phyloP scores from a whole-genome alignment of 2,329 filamentous ascomycete species.

The Colletotrichum scovillei region DNA sequence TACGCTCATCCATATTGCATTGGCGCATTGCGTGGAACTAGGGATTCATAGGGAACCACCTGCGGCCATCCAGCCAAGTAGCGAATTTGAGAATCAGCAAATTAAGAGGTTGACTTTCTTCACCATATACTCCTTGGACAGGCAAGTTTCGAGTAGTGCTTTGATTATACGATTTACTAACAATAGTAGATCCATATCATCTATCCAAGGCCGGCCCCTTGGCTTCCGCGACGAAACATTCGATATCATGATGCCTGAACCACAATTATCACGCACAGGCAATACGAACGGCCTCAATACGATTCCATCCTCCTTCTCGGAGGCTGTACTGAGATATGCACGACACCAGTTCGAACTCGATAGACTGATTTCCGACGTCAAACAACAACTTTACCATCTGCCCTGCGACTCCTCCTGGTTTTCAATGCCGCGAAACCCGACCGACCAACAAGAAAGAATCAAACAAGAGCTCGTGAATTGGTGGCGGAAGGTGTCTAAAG shows the following conservation, averaged over 20 bases:
- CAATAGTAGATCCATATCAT: constrained; percentile 44
- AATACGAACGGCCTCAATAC: neutral
- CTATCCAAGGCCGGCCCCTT: constrained; percentile 51
- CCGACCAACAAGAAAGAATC: constrained; percentile 29
- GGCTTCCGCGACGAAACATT: constrained; percentile 51
- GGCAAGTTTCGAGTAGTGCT: constrained; percentile 36
- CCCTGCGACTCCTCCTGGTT: constrained; percentile 37
- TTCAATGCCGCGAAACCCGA: constrained; percentile 19
- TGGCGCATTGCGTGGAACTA: constrained; percentile 51
- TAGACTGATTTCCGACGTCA: constrained; percentile 40
- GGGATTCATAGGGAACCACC: constrained; percentile 49
- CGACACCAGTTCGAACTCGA: constrained; percentile 43
- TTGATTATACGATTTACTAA: neutral
- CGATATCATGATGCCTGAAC: constrained; percentile 42
- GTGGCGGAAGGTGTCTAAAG: constrained; percentile 16
- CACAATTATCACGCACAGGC: neutral
- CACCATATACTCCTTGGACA: constrained; percentile 49
- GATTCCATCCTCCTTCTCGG: neutral
- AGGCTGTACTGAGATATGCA: constrained; percentile 38
- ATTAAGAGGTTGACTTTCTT: constrained; percentile 45
- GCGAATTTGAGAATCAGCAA: constrained; percentile 28
- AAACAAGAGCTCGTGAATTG: constrained; percentile 33
- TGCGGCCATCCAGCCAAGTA: neutral
- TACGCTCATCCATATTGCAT: constrained; percentile 48
- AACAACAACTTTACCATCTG: constrained; percentile 40